Evolutionary conservation across 2,329 filamentous ascomycete genomes (phyloP), one percentile per base, ranked within the genome.

Genomic region (Neonectria punicea): DNA sequence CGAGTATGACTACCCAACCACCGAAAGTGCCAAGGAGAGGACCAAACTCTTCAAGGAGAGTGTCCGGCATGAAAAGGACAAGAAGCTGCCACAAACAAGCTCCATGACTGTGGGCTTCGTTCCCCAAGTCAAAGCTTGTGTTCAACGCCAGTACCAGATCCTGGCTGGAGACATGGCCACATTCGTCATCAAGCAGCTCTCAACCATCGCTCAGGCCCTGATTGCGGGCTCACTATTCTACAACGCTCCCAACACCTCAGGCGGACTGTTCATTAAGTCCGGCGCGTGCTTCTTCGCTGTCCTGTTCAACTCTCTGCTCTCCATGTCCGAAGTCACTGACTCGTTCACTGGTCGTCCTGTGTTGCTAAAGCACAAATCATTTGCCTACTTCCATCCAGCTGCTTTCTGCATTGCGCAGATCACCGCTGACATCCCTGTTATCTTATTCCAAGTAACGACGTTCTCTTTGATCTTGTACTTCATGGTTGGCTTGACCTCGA

Each of bases 201-300:
- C 85, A 0, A 89, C 86, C 1, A 72, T 91, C 8, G 70, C 83
- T 0, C 87, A 90, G 70, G 88, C 89, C 0, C 76, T 92, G 5
- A 86, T 92, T 62, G 82, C 85, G 2, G 90, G 89, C 7, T 91
- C 89, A 0, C 81, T 92, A 4, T 92, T 92, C 77, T 92, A 92
- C 77, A 83, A 89, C 60, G 86, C 89, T 0, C 84, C 89, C 0
- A 64, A 79, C 25, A 87, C 85, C 54, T 87, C 88, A 0, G 81
- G 78, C 1, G 90, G 90, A 9, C 77, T 92, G 0, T 92, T 92
- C 74, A 74, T 86, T 70, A 91, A 91, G 70, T 83, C 85, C 0
- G 90, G 90, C 57, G 85, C 89, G 0, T 78, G 90, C 5, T 92
- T 92, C 81, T 85, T 92, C 55, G 81, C 89, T 1, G 80, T 92